Evolutionary conservation across 768 basidiomycete genomes (phyloP).

Genomic region (Mycena alexandri): DNA sequence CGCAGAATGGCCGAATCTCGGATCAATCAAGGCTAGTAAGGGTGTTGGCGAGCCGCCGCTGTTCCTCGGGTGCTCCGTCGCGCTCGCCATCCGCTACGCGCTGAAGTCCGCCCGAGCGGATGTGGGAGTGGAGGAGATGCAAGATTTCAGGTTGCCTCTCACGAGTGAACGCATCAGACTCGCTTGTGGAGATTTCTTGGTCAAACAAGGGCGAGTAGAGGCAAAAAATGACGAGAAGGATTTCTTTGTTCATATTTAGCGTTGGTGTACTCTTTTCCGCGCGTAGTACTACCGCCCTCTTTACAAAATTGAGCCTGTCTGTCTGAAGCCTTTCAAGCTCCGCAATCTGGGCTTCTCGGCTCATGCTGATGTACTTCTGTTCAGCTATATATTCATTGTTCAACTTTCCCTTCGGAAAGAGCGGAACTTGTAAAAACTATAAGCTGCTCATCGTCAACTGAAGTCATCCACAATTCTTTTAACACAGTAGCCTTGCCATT

Average conservation of each 20-base stretch:
- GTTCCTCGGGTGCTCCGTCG: slow-evolving; percentile 39
- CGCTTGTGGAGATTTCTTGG: slow-evolving; percentile 36
- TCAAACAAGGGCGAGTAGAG: slow-evolving; percentile 28
- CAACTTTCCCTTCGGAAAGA: too few relatives aligned
- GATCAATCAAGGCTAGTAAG: slow-evolving; percentile 39
- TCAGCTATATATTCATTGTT: too few relatives aligned
- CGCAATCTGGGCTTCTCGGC: too few relatives aligned
- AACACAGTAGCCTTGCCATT: too few relatives aligned
- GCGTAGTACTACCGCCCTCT: too few relatives aligned
- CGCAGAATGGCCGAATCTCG: slow-evolving; percentile 39
- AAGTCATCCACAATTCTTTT: too few relatives aligned
- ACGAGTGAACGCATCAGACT: slow-evolving; percentile 38
- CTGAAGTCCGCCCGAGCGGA: slow-evolving; percentile 35
- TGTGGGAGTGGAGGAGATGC: slow-evolving; percentile 31
- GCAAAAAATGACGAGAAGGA: slow-evolving; percentile 30
- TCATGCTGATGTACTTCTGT: too few relatives aligned
- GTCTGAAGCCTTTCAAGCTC: too few relatives aligned
- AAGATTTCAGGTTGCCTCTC: slow-evolving; percentile 36
- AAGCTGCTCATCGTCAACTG: too few relatives aligned
- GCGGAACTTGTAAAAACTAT: too few relatives aligned
- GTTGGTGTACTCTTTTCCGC: too few relatives aligned
- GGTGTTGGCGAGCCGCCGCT: slow-evolving; percentile 38
- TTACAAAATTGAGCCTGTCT: too few relatives aligned
- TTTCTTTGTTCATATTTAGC: slow-evolving; percentile 39
- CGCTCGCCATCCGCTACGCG: slow-evolving; percentile 37